Base-by-base conservation (phyloP, 2,329 filamentous ascomycete genomes). In the Chrysoporthe austroafricana region DNA sequence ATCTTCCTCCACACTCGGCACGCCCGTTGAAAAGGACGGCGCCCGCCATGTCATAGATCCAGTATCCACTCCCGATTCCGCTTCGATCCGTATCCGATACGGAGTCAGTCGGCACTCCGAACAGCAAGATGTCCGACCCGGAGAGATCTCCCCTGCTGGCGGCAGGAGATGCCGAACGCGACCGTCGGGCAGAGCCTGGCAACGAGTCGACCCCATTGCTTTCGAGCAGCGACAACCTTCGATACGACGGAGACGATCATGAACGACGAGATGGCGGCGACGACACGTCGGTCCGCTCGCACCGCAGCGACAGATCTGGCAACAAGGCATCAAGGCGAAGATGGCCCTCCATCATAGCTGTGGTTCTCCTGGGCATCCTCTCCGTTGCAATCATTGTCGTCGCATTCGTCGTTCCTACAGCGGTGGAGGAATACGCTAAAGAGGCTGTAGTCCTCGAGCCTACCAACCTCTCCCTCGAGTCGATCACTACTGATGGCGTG, bases 371-470 rank as follows among this genome's bases (percentile, higher is more conserved):
- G 9, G 91, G 86, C 61, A 72, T 87, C 1, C 74, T 89, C 7
- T 83, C 90, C 6, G 73, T 95, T 32, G 77, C 84, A 39, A 93
- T 97, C 72, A 89, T 97, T 68, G 79, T 91, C 18, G 81, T 95
- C 66, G 93, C 90, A 18, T 97, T 97, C 79, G 86, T 97, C 64
- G 87, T 91, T 0, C 94, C 95, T 1, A 89, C 91, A 18, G 88
- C 90, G 8, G 88, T 97, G 13, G 89, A 97, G 78, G 87, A 93
- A 76, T 99, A 99, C 78, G 92, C 91, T 61, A 91, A 95, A 79
- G 85, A 94, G 77, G 93, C 94, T 3, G 85, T 90, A 34, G 88
- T 95, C 21, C 87, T 99, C 72, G 88, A 94, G 75, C 93, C 96
- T 1, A 94, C 91, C 6, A 91, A 90, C 72, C 80, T 99, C 26